A percentile compares a stretch with the other conserved stretches of the same genome.
phyloP scores from a whole-genome alignment of 2,329 filamentous ascomycete genomes.

The Xylaria sp. region DNA sequence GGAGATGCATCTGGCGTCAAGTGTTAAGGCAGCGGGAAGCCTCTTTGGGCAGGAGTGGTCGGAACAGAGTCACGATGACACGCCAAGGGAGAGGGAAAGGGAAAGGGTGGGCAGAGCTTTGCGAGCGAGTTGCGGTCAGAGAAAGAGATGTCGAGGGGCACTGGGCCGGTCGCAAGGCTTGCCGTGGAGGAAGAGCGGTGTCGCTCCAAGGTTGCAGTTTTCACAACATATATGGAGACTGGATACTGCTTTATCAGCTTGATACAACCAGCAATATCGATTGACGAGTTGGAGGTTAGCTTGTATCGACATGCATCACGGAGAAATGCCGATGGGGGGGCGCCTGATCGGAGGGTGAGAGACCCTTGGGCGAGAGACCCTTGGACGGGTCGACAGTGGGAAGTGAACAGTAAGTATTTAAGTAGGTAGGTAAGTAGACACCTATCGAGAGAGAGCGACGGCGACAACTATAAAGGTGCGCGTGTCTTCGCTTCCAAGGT shows the following conservation, averaged over 20 bases:
- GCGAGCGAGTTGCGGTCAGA: constrained; percentile 32
- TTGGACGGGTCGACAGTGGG: background rate
- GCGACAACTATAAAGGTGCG: constrained; percentile 18
- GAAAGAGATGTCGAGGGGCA: constrained; percentile 20
- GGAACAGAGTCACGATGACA: constrained; percentile 19
- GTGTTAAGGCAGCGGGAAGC: constrained; percentile 28
- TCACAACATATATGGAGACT: constrained; percentile 31
- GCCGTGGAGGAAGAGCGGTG: constrained; percentile 33
- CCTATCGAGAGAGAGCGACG: constrained; percentile 5
- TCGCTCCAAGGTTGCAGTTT: constrained; percentile 33
- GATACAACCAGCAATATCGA: constrained; percentile 24
- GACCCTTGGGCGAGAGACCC: background rate
- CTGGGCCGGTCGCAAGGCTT: constrained; percentile 23
- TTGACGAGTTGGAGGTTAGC: constrained; percentile 36
- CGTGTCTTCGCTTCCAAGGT: background rate
- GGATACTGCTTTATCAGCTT: constrained; percentile 24
- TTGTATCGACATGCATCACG: constrained; percentile 26
- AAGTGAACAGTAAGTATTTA: background rate
- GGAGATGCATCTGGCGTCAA: constrained; percentile 19
- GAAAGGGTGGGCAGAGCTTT: constrained; percentile 21
- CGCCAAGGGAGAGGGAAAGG: constrained; percentile 22
- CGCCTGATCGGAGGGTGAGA: constrained; percentile 12
- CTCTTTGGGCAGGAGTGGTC: constrained; percentile 21
- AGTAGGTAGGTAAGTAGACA: background rate
- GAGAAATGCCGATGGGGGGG: constrained; percentile 19